Conservation (phyloP, 768 basidiomycete genomes). For the Amanita rimosa region DNA sequence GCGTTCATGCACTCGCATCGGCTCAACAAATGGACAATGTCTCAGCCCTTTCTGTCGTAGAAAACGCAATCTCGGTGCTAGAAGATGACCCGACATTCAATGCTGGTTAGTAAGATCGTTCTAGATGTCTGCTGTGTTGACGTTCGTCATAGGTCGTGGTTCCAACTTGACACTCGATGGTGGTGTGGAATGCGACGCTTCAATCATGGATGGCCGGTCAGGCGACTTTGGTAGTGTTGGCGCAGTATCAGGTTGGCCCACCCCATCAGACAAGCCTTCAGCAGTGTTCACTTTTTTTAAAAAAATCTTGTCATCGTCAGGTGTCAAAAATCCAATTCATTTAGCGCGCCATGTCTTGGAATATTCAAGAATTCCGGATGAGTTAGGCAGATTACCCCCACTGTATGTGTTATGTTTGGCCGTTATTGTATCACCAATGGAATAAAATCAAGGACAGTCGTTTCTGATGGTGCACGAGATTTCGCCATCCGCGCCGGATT, state of each 20-base stretch:
- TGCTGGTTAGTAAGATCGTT: slow-evolving; percentile 36
- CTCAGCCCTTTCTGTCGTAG: slow-evolving; percentile 34
- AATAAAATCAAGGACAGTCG: slow-evolving; percentile 39
- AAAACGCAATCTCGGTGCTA: slow-evolving; percentile 41
- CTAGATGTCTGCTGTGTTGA: background rate
- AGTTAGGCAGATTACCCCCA: slow-evolving; percentile 59
- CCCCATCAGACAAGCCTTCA: background rate
- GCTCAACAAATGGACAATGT: slow-evolving; percentile 2
- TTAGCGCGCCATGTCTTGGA: slow-evolving; percentile 49
- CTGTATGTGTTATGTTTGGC: slow-evolving; percentile 30
- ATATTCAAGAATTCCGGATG: slow-evolving; percentile 32
- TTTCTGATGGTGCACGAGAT: slow-evolving; percentile 43
- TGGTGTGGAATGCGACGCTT: slow-evolving; percentile 73
- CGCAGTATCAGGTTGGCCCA: slow-evolving; percentile 50
- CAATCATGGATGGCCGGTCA: slow-evolving; percentile 43
- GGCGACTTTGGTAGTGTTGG: slow-evolving; percentile 58
- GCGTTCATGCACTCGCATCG: slow-evolving; percentile 26
- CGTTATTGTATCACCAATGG: background rate
- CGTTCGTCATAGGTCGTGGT: slow-evolving; percentile 41
- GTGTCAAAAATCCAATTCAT: slow-evolving; percentile 59
- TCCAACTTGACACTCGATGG: slow-evolving; percentile 73
- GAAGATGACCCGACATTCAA: slow-evolving; percentile 64
- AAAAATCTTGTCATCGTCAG: slow-evolving; percentile 28
- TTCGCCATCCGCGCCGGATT: slow-evolving; percentile 40
- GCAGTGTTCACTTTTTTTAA: background rate